A percentile compares a stretch with the other conserved stretches of the same genome.
These are phyloP conservation scores for Sarocladium oryzae DNA, from an alignment of 2,329 filamentous ascomycete species.

Conservation along the genomic window DNA sequence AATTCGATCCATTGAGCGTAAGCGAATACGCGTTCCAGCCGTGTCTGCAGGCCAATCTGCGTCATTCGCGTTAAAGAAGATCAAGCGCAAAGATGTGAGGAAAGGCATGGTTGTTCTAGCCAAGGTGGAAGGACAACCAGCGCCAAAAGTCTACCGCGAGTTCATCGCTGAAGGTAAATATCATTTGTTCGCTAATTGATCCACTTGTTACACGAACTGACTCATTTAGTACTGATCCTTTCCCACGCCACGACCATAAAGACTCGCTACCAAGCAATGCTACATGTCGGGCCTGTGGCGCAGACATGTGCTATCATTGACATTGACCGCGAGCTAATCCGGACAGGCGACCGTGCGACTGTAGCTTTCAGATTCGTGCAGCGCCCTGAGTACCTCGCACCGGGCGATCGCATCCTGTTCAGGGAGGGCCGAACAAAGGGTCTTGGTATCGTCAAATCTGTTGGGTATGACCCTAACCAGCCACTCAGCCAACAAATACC, in stretches of 20 bases:
- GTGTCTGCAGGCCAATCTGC: constrained; percentile 89
- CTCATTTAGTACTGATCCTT: constrained; percentile 70
- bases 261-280: constrained; percentile 94
- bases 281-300: constrained; percentile 89
- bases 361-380: constrained; percentile 96
- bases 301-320: constrained; percentile 98
- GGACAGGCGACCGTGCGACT: constrained; percentile 86
- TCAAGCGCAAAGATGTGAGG: constrained; percentile 84
- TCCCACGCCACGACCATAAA: constrained; percentile 97
- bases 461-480: constrained; percentile 73
- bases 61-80: constrained; percentile 81
- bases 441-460: constrained; percentile 83
- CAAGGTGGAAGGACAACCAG: constrained; percentile 66
- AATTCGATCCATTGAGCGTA: constrained; percentile 89
- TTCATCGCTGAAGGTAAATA: constrained; percentile 68
- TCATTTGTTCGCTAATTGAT: constrained; percentile 1
- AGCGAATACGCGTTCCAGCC: constrained; percentile 80
- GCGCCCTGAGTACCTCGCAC: constrained; percentile 82
- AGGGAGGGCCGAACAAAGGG: constrained; percentile 93
- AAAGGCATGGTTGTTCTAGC: constrained; percentile 98
- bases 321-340: constrained; percentile 90
- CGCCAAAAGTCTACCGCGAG: constrained; percentile 64
- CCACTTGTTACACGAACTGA: neutral
- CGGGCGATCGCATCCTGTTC: constrained; percentile 86
- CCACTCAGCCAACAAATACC: constrained; percentile 26